A percentile compares a stretch with the other conserved stretches of the same genome.
Evolutionary conservation across 495 filamentous ascomycete species (phyloP).

Genomic region (Penicillium maclennaniae): DNA sequence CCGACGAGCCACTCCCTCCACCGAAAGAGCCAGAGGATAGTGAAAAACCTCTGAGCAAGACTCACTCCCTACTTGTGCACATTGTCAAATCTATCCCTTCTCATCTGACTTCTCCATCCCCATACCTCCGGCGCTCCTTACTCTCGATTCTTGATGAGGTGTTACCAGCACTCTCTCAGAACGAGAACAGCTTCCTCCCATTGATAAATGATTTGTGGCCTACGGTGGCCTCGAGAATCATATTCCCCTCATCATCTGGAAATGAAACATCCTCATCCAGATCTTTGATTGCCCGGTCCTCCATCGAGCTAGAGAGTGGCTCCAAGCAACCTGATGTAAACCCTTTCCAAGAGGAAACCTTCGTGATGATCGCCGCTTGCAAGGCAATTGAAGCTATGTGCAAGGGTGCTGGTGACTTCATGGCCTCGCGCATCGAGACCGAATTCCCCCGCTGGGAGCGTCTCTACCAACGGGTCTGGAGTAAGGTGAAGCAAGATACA

Average conservation of each 20-base stretch:
- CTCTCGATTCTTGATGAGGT: conserved; percentile 69
- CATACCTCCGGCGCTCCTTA: conserved; percentile 70
- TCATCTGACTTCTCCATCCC: conserved; percentile 79
- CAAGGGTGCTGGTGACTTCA: conserved; percentile 71
- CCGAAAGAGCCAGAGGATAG: conserved; percentile 50
- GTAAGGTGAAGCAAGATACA: conserved; percentile 37
- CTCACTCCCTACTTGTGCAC: conserved; percentile 59
- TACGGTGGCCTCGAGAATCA: conserved; percentile 62
- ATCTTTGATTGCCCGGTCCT: conserved; percentile 18
- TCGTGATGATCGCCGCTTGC: conserved; percentile 66
- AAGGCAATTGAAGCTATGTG: conserved; percentile 58
- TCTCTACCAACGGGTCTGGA: conserved; percentile 40
- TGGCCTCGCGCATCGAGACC: conserved; percentile 62
- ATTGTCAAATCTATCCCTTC: conserved; percentile 72
- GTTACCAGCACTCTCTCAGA: conserved; percentile 60
- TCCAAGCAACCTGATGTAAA: conserved; percentile 18
- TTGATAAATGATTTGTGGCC: conserved; percentile 89
- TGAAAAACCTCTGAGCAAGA: conserved; percentile 50
- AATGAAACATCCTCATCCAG: conserved; percentile 22
- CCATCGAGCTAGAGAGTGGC: conserved; percentile 7
- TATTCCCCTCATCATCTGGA: conserved; percentile 36
- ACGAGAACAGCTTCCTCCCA: conserved; percentile 81
- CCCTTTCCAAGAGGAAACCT: conserved; percentile 63
- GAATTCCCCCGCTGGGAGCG: conserved; percentile 61
- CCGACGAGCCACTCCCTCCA: conserved; percentile 37